Base-by-base conservation (phyloP, 2,329 filamentous ascomycete genomes). In the Epichloe scottii region DNA sequence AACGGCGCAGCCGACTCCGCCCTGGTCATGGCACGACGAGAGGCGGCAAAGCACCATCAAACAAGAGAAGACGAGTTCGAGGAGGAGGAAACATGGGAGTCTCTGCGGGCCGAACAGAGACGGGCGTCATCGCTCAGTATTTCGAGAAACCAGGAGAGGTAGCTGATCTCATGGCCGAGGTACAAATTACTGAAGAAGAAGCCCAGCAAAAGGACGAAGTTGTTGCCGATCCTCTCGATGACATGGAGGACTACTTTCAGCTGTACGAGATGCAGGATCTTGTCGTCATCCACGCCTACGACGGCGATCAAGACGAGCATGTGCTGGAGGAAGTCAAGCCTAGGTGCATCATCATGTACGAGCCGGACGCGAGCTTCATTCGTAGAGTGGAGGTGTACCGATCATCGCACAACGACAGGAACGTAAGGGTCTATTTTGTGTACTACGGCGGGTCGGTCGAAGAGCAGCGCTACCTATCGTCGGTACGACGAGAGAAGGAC, bases 341-440 rank as follows among this genome's bases (percentile, higher is more conserved):
- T 35, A 83, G 87, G 54, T 96, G 96, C 66, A 89, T 98, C 53
- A 86, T 98, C 70, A 97, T 98, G 93, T 98, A 96, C 67, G 93
- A 97, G 64, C 91, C 93, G 1, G 89, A 97, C 57, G 82, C 91
- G 3, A 84, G 91, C 3, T 98, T 98, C 66, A 95, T 97, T 61
- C 82, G 93, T 14, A 78, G 91, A 38, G 85, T 98, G 19, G 93
- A 98, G 65, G 90, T 97, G 2, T 98, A 97, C 68, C 83, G 93
- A 39, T 95, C 89, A 49, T 96, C 90, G 10, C 93, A 98, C 68
- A 86, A 84, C 52, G 88, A 91, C 64, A 77, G 89, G 37, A 89
- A 88, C 60, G 87, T 97, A 41, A 81, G 89, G 42, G 90, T 95
- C 1, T 98, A 96, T 70, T 97, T 97, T 65, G 82, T 97, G 74